Percentiles rank a stretch among this genome's conserved stretches.
Evolutionary conservation across 2,329 filamentous ascomycete species (phyloP).

Genomic region (Exophiala alcalophila): DNA sequence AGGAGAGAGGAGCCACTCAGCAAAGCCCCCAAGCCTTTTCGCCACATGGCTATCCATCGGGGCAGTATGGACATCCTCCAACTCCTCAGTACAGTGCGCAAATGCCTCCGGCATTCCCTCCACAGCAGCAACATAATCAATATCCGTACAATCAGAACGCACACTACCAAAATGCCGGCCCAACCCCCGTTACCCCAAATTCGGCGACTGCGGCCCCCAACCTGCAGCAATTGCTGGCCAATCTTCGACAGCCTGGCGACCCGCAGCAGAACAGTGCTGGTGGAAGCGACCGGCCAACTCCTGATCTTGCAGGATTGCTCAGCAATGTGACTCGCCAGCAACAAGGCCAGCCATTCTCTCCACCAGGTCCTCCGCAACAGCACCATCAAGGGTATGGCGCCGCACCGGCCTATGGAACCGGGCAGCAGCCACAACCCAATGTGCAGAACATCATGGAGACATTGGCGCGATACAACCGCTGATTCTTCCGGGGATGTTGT

Average conservation of each 20-base stretch:
- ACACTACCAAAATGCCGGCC: slow-evolving; percentile 17
- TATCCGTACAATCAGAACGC: slow-evolving; percentile 23
- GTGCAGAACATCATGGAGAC: slow-evolving; percentile 51
- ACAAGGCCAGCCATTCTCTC: slow-evolving; percentile 14
- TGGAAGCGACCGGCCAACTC: slow-evolving; percentile 35
- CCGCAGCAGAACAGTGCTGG: slow-evolving; percentile 31
- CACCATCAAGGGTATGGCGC: slow-evolving; percentile 25
- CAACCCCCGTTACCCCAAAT: slow-evolving; percentile 17
- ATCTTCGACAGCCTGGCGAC: slow-evolving; percentile 28
- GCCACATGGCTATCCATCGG: slow-evolving; percentile 36
- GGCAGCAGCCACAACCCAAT: slow-evolving; percentile 40
- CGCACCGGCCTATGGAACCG: slow-evolving; percentile 21
- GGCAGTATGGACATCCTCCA: slow-evolving; percentile 24
- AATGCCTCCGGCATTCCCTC: slow-evolving; percentile 12
- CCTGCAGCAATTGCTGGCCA: slow-evolving; percentile 30
- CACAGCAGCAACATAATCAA: slow-evolving; percentile 19
- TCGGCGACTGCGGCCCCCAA: slow-evolving; percentile 21
- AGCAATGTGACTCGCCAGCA: slow-evolving; percentile 40
- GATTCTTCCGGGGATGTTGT: no score
- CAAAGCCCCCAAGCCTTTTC: slow-evolving; percentile 33
- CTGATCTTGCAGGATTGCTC: slow-evolving; percentile 43
- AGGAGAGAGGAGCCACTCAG: slow-evolving; percentile 34
- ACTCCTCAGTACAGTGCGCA: slow-evolving; percentile 32
- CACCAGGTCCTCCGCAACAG: slow-evolving; percentile 13
- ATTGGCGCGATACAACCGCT: slow-evolving; percentile 47